Conservation (phyloP, 2,329 filamentous ascomycete species). For the Ceratocystis cubensis region DNA sequence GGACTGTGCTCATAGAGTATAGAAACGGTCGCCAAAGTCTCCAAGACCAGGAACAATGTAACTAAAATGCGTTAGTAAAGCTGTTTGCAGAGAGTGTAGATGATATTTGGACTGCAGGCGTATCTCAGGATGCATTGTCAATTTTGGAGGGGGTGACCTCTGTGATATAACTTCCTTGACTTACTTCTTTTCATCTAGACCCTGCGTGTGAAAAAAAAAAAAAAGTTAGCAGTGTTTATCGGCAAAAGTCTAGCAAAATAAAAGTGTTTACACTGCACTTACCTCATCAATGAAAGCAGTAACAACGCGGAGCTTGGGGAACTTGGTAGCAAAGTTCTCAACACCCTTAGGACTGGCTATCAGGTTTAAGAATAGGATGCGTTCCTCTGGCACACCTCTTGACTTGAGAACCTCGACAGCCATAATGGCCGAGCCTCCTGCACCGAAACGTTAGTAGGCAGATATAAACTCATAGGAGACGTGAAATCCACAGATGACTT, state of each 20-base stretch:
- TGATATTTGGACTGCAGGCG: not conserved
- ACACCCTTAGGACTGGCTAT: conserved; percentile 95
- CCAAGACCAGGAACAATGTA: conserved; percentile 91
- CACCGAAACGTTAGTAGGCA: conserved; percentile 9
- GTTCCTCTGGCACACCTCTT: conserved; percentile 84
- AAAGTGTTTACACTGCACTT: conserved; percentile 23
- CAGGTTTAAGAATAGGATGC: conserved; percentile 89
- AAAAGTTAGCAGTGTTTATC: not conserved
- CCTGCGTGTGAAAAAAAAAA: conserved; percentile 32
- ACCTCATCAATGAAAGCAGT: conserved; percentile 88
- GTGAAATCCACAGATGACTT: not conserved
- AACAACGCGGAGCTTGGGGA: conserved; percentile 79
- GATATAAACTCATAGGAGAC: not conserved
- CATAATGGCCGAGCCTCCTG: conserved; percentile 91
- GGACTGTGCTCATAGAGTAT: conserved; percentile 40
- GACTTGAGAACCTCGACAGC: conserved; percentile 86
- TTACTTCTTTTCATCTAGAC: conserved; percentile 96
- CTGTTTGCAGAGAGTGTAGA: not conserved
- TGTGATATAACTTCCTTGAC: conserved; percentile 24
- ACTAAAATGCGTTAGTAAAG: conserved; percentile 35
- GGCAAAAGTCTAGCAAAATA: not conserved
- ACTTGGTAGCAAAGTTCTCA: conserved; percentile 74
- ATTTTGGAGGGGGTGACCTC: not conserved
- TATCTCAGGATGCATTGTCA: not conserved
- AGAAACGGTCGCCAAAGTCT: conserved; percentile 92